Evolutionary conservation across 2,329 filamentous ascomycete genomes (phyloP).

Genomic region (Exophiala sp.): DNA sequence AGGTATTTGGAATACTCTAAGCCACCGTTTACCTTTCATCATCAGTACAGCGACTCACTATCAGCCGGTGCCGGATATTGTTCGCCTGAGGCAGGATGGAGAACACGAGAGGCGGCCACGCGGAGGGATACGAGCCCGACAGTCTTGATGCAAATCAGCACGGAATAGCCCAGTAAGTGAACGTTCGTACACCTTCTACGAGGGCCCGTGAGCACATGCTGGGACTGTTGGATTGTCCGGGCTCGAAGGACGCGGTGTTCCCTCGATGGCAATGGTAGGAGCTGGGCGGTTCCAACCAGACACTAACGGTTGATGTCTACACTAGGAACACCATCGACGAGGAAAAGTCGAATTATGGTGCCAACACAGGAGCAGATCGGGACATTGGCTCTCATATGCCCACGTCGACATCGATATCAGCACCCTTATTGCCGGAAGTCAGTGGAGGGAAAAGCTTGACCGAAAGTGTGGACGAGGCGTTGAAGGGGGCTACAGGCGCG

Average conservation of each 20-base stretch:
- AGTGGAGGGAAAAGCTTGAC: not conserved
- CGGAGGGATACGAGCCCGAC: not conserved
- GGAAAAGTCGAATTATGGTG: slow-evolving; percentile 3
- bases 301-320: not conserved
- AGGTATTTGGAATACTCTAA: too few species aligned
- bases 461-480: slow-evolving; percentile 8
- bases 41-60: too few species aligned
- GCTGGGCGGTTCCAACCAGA: not conserved
- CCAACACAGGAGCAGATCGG: not conserved
- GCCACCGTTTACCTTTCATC: too few species aligned
- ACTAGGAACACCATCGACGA: slow-evolving; percentile 7
- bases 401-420: not conserved
- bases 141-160: slow-evolving; percentile 1
- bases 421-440: slow-evolving; percentile 2
- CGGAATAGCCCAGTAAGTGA: not conserved
- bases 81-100: not conserved
- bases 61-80: too few species aligned
- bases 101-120: not conserved
- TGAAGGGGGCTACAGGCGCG: not conserved
- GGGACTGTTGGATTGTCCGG: too few species aligned
- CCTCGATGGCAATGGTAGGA: too few species aligned
- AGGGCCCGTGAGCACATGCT: too few species aligned
- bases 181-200: too few species aligned
- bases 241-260: too few species aligned
- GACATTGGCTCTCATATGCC: slow-evolving; percentile 2